These are phyloP conservation scores for Olyra latifolia DNA, from an alignment of 176 grass and related monocot species.

Conservation along the genomic window DNA sequence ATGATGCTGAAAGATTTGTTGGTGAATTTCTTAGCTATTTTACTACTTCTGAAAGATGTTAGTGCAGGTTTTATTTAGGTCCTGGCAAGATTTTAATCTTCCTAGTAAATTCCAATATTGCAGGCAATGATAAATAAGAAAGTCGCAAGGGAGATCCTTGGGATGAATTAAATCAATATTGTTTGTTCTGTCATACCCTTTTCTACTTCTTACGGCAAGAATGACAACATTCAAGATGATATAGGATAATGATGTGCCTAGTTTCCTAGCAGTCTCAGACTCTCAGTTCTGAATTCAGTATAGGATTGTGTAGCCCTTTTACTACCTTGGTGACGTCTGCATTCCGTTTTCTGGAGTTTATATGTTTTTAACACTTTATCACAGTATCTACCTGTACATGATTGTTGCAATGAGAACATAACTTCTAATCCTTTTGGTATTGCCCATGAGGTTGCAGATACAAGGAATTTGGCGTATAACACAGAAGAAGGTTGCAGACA, in stretches of 20 bases:
- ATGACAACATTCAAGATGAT: background rate
- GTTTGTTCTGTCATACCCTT: too few species aligned
- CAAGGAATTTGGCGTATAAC: slow-evolving; percentile 42
- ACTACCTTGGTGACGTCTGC: background rate
- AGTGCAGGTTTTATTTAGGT: too few species aligned
- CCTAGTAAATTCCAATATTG: too few species aligned
- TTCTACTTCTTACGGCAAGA: too few species aligned
- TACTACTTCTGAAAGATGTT: too few species aligned
- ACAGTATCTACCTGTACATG: background rate
- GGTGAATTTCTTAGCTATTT: too few species aligned
- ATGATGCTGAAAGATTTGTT: too few species aligned
- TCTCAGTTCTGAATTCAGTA: background rate
- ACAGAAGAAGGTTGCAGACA: slow-evolving; percentile 42
- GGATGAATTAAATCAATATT: too few species aligned
- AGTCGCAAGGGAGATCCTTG: too few species aligned
- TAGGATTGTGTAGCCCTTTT: background rate
- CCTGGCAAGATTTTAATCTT: background rate
- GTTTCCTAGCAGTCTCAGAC: background rate
- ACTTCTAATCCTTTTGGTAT: background rate
- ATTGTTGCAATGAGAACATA: background rate
- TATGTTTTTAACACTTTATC: background rate
- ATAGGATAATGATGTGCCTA: background rate
- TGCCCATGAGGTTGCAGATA: slow-evolving; percentile 39
- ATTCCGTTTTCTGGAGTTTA: background rate
- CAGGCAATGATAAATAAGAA: too few species aligned